These are phyloP conservation scores for Fusarium sp. DNA, from an alignment of 2,329 filamentous ascomycete species.

Conservation along the genomic window DNA sequence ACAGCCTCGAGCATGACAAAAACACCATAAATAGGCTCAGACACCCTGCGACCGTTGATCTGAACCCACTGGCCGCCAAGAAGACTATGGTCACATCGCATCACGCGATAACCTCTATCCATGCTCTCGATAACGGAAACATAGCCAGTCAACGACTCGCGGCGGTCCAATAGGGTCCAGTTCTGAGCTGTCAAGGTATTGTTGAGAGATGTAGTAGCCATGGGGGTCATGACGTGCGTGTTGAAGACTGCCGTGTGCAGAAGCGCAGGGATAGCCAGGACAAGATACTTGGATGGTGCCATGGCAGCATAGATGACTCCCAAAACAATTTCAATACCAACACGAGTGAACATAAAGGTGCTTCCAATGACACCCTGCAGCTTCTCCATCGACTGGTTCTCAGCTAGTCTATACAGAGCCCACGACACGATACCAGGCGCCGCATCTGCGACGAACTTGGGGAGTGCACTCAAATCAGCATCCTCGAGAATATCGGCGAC, in stretches of 20 bases:
- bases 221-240: slow-evolving; percentile 75
- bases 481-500: slow-evolving; percentile 75
- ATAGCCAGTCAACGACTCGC: slow-evolving; percentile 91
- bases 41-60: slow-evolving; percentile 66
- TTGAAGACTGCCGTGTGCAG: slow-evolving; percentile 80
- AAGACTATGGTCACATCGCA: slow-evolving; percentile 95
- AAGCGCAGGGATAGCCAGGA: slow-evolving; percentile 78
- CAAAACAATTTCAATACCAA: slow-evolving; percentile 78
- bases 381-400: slow-evolving; percentile 57
- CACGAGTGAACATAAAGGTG: slow-evolving; percentile 74
- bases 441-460: slow-evolving; percentile 71
- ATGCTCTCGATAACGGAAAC: slow-evolving; percentile 87
- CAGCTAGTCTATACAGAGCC: slow-evolving; percentile 69
- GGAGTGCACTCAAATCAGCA: slow-evolving; percentile 67
- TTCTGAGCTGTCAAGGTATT: slow-evolving; percentile 72
- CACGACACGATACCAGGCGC: slow-evolving; percentile 76
- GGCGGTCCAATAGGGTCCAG: slow-evolving; percentile 82
- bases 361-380: slow-evolving; percentile 69
- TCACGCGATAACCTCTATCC: slow-evolving; percentile 78
- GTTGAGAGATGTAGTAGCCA: slow-evolving; percentile 74
- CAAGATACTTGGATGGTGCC: slow-evolving; percentile 76
- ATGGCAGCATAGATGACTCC: slow-evolving; percentile 74
- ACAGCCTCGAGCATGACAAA: slow-evolving; percentile 96
- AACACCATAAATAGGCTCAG: slow-evolving; percentile 94
- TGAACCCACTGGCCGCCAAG: slow-evolving; percentile 91